A percentile compares a stretch with the other conserved stretches of the same genome.
phyloP scores from a whole-genome alignment of 2,329 filamentous ascomycete genomes.

The Cercospora nicotianae region DNA sequence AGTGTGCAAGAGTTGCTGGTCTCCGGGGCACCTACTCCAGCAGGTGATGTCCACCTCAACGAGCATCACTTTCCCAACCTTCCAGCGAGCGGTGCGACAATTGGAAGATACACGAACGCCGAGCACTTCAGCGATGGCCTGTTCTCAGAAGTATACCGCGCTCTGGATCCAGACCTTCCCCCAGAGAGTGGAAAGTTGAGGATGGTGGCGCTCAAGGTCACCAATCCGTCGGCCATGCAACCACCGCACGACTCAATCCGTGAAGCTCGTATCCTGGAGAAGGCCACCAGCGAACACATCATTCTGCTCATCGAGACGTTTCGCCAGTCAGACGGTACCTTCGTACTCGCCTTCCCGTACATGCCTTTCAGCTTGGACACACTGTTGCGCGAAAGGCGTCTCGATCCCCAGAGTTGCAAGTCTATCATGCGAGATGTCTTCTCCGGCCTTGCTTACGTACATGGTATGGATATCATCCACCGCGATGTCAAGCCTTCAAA shows the following conservation, averaged over 20 bases:
- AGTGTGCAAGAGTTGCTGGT: conserved; percentile 29
- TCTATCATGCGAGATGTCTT: conserved; percentile 68
- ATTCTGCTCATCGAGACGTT: conserved; percentile 74
- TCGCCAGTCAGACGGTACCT: conserved; percentile 64
- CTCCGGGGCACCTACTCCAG: conserved; percentile 37
- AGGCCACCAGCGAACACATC: conserved; percentile 58
- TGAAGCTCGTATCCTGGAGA: conserved; percentile 71
- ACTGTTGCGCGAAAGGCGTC: conserved; percentile 54
- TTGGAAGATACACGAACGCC: conserved; percentile 60
- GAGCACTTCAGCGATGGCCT: conserved; percentile 65
- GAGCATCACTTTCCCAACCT: conserved; percentile 38
- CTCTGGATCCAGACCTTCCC: conserved; percentile 43
- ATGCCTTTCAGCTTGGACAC: conserved; percentile 70
- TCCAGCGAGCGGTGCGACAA: conserved; percentile 41
- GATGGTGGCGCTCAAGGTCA: conserved; percentile 78
- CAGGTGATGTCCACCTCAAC: conserved; percentile 28
- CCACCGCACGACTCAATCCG: conserved; percentile 80
- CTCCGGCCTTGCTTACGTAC: conserved; percentile 68
- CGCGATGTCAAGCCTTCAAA: conserved; percentile 94
- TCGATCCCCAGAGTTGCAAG: conserved; percentile 40
- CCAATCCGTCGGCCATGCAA: conserved; percentile 68
- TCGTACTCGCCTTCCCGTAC: conserved; percentile 84
- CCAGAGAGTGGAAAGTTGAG: conserved; percentile 18
- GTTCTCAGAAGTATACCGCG: conserved; percentile 81
- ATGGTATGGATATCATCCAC: conserved; percentile 77